These are phyloP conservation scores for Paramyrothecium sp. DNA, from an alignment of 2,329 filamentous ascomycete genomes.

Conservation along the genomic window DNA sequence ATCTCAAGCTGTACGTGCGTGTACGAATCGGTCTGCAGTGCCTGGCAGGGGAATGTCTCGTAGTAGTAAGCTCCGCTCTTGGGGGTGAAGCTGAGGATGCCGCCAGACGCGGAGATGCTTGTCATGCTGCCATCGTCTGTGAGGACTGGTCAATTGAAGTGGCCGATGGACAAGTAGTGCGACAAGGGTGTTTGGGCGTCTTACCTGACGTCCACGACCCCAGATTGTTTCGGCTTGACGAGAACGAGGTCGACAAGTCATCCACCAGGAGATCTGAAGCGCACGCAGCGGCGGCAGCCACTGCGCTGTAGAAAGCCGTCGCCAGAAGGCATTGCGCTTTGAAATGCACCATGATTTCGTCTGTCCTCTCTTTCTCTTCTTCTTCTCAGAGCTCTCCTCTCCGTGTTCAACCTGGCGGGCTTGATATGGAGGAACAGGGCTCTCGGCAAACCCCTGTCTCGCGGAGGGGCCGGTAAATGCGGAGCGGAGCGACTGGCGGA, in stretches of 20 bases:
- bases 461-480: neutral
- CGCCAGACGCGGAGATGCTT: slow-evolving; percentile 34
- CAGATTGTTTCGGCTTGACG: slow-evolving; percentile 28
- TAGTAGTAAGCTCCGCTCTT: slow-evolving; percentile 51
- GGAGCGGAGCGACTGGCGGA: neutral
- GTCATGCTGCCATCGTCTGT: slow-evolving; percentile 50
- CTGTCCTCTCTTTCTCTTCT: neutral
- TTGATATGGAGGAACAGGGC: neutral
- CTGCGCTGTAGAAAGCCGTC: slow-evolving; percentile 7
- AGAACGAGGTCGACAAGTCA: slow-evolving; percentile 28
- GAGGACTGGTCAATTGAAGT: slow-evolving; percentile 6
- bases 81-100: slow-evolving; percentile 49
- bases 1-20: slow-evolving; percentile 35
- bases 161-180: neutral
- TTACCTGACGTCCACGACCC: slow-evolving; percentile 34
- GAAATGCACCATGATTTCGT: slow-evolving; percentile 13
- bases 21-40: slow-evolving; percentile 43
- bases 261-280: slow-evolving; percentile 27
- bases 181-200: slow-evolving; percentile 3
- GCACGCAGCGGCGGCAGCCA: slow-evolving; percentile 19
- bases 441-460: neutral
- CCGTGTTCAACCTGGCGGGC: neutral
- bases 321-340: slow-evolving; percentile 10
- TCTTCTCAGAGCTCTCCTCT: neutral
- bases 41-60: slow-evolving; percentile 48